Evolutionary conservation across 1,284 basidiomycete species (phyloP).

Genomic region (Rhodofomes roseus): DNA sequence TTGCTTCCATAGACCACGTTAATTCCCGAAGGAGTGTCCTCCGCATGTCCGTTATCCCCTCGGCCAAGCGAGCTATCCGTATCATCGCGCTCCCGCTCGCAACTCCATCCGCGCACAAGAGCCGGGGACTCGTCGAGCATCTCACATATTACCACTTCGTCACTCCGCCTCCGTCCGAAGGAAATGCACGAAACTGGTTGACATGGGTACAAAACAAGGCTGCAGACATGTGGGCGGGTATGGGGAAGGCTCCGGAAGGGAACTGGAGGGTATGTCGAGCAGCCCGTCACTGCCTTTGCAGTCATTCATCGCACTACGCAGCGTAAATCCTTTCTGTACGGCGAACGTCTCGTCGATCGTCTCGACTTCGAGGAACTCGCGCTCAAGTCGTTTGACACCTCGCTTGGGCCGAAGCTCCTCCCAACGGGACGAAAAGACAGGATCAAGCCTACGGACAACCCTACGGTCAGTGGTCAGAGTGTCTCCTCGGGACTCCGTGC

Average conservation of each 20-base stretch:
- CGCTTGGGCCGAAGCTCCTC: constrained; percentile 47
- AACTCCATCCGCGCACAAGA: constrained; percentile 10
- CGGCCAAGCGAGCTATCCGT: constrained; percentile 34
- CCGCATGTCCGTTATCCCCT: background rate
- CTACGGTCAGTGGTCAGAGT: constrained; percentile 18
- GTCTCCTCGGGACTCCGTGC: background rate
- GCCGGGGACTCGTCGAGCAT: constrained; percentile 18
- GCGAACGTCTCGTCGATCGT: constrained; percentile 63
- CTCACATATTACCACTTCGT: constrained; percentile 49
- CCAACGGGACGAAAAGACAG: constrained; percentile 17
- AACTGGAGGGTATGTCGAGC: constrained; percentile 59
- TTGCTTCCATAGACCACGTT: background rate
- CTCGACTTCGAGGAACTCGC: constrained; percentile 77
- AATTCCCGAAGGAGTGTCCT: background rate
- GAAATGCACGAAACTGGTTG: constrained; percentile 20
- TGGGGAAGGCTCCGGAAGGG: constrained; percentile 58
- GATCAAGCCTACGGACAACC: constrained; percentile 10
- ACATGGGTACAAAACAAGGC: constrained; percentile 50
- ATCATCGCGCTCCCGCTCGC: constrained; percentile 46
- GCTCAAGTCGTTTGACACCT: constrained; percentile 65
- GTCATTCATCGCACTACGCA: constrained; percentile 21
- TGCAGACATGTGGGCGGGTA: constrained; percentile 52
- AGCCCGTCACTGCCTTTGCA: background rate
- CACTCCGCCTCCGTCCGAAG: constrained; percentile 23
- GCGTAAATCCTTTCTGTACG: constrained; percentile 56